Evolutionary conservation across 805 yeast species (phyloP), one percentile per base, ranked within the genome.

Genomic region (Candida methanosorbosa): DNA sequence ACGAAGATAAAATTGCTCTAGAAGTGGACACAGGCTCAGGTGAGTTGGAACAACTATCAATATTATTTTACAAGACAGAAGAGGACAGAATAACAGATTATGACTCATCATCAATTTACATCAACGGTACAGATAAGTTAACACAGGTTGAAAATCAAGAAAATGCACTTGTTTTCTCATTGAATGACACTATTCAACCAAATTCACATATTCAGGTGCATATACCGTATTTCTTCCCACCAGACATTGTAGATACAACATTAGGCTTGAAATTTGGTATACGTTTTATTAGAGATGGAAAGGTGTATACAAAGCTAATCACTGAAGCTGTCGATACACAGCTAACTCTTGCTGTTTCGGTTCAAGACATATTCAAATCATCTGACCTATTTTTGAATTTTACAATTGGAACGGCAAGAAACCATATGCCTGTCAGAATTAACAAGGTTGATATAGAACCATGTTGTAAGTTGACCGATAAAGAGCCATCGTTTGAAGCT

Each of bases 321-420:
- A 36, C 40, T 7, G 44, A 48, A 21, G 45, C 47, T 2, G 39
- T 81, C 5, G 78, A 80, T 39, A 70, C 77, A 5, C 56, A 72
- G 1, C 59, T 84, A 26, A 64, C 72, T 5, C 59, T 83, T 7
- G 78, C 86, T 0, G 92, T 83, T 1, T 76, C 85, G 3, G 94
- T 83, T 2, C 90, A 82, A 46, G 95, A 85, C 51, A 75, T 78
- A 9, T 83, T 82, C 61, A 72, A 75, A 42, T 53, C 70, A 3
- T 52, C 68, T 14, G 57, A 64, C 20, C 57, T 84, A 1, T 78
- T 72, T 42, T 75, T 86, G 5, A 80, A 77, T 44, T 85, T 81
- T 49, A 72, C 80, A 12, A 66, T 84, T 30, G 80, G 84, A 15
- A 68, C 87, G 4, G 63, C 79, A 1, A 64, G 66, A 18, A 36